Base-by-base conservation (phyloP, 2,329 filamentous ascomycete genomes). In the Sordariomycetes sp. region DNA sequence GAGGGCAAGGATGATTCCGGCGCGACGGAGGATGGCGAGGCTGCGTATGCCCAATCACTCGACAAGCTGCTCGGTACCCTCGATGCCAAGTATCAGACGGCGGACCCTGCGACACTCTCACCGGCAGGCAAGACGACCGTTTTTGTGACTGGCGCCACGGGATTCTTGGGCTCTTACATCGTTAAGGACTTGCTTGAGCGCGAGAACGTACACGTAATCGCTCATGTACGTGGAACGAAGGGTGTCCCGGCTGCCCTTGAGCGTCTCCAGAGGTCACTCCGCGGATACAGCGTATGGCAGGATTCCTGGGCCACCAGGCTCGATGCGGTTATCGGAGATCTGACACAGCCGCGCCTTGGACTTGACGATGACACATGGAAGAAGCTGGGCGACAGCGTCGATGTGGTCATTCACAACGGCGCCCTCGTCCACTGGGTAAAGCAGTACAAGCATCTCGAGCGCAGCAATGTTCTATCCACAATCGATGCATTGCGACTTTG, bases 381-480 rank as follows among this genome's bases (percentile, higher is more conserved):
- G 33, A 62, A 57, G 6, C 51, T 95, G 4, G 64, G 70, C 4
- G 59, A 79, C 3, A 67, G 76, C 20, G 82, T 79, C 0, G 86
- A 94, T 49, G 70, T 79, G 1, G 65, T 87, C 3, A 73, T 88
- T 23, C 82, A 95, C 63, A 95, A 94, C 50, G 88, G 84, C 23
- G 86, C 86, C 10, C 63, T 68, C 18, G 79, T 85, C 6, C 81
- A 94, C 54, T 94, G 86, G 87, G 75, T 94, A 16, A 70, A 78
- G 48, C 77, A 72, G 6, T 95, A 94, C 55, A 68, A 77, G 14
- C 72, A 77, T 24, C 69, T 94, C 45, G 75, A 73, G 51, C 64
- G 71, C 1, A 68, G 80, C 37, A 95, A 95, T 50, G 88, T 95
- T 1, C 61, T 82, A n/a, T 80, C 77, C 10, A 94, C 86, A 0